A percentile compares a stretch with the other conserved stretches of the same genome.
Evolutionary conservation across 2,329 filamentous ascomycete species (phyloP).

Genomic region (Alternaria viburni): DNA sequence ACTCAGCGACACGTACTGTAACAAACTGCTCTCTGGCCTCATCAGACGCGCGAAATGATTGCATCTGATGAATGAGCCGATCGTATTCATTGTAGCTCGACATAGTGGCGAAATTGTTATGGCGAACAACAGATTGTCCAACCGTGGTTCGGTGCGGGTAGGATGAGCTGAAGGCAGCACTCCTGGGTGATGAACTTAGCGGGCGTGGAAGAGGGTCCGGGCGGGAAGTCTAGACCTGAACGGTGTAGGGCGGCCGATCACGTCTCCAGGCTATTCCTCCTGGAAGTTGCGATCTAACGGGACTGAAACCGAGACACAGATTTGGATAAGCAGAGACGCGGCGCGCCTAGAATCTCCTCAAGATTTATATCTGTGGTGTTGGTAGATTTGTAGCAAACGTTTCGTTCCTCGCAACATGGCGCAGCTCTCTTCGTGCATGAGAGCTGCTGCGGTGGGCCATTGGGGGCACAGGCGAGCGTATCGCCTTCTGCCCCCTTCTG

Average conservation of each 20-base stretch:
- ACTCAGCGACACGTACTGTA: constrained; percentile 24
- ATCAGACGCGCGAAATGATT: constrained; percentile 44
- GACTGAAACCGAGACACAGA: not conserved
- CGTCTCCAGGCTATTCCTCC: not conserved
- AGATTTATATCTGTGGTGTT: not conserved
- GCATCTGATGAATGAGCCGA: constrained; percentile 36
- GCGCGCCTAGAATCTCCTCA: not conserved
- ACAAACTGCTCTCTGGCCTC: constrained; percentile 46
- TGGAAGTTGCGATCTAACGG: not conserved
- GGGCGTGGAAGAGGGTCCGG: not conserved
- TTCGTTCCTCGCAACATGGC: constrained; percentile 6
- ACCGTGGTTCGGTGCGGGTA: constrained; percentile 2
- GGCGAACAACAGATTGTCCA: not conserved
- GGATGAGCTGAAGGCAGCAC: constrained; percentile 7
- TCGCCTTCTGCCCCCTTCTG: not conserved
- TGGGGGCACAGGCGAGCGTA: constrained; percentile 18
- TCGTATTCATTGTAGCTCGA: constrained; percentile 27
- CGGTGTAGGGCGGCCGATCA: constrained; percentile 1
- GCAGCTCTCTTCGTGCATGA: constrained; percentile 12
- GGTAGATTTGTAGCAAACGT: not conserved
- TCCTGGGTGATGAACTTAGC: not conserved
- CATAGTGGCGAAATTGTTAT: not conserved
- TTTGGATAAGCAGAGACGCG: not conserved
- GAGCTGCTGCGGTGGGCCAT: constrained; percentile 5
- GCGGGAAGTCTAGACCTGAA: constrained; percentile 4